These are phyloP conservation scores for Thelephora terrestris DNA, from an alignment of 1,284 basidiomycete species.

Conservation along the genomic window DNA sequence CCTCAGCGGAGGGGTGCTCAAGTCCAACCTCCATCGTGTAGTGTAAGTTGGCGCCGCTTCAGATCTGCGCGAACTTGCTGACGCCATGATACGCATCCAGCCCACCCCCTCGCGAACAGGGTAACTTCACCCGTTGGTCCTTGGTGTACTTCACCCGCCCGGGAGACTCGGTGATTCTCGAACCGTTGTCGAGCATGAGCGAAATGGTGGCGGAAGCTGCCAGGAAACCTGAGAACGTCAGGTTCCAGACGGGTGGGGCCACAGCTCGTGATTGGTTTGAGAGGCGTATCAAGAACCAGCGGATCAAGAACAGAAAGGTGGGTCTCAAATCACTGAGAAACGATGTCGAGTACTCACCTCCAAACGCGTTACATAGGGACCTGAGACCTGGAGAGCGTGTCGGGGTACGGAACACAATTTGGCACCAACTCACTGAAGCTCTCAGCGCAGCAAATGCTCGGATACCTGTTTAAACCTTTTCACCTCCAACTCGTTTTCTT, in stretches of 20 bases:
- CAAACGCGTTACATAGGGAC: slow-evolving; percentile 13
- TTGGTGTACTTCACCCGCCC: slow-evolving; percentile 30
- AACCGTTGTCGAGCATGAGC: slow-evolving; percentile 16
- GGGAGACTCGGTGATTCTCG: slow-evolving; percentile 16
- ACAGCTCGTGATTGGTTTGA: slow-evolving; percentile 23
- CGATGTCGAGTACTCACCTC: not conserved
- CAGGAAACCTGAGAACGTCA: slow-evolving; percentile 9
- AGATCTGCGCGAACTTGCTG: not conserved
- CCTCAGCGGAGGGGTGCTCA: slow-evolving; percentile 31
- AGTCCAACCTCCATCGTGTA: slow-evolving; percentile 28
- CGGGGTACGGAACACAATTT: slow-evolving; percentile 21
- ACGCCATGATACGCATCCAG: slow-evolving; percentile 11
- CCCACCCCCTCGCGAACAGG: slow-evolving; percentile 22
- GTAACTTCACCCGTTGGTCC: slow-evolving; percentile 21
- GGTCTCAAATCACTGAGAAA: slow-evolving; percentile 1
- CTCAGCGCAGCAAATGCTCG: too few relatives aligned
- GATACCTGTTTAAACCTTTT: too few relatives aligned
- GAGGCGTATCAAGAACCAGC: slow-evolving; percentile 19
- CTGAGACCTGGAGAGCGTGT: slow-evolving; percentile 22
- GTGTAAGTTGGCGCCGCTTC: slow-evolving; percentile 16
- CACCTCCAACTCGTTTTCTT: too few relatives aligned
- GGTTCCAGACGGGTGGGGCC: slow-evolving; percentile 14
- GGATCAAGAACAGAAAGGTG: slow-evolving; percentile 21
- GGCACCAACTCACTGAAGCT: slow-evolving; percentile 6
- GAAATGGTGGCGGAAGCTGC: slow-evolving; percentile 18